A percentile compares a stretch with the other conserved stretches of the same genome.
Evolutionary conservation across 192 early-diverging fungal genomes (phyloP).

Genomic region (Dissophora globulifera): DNA sequence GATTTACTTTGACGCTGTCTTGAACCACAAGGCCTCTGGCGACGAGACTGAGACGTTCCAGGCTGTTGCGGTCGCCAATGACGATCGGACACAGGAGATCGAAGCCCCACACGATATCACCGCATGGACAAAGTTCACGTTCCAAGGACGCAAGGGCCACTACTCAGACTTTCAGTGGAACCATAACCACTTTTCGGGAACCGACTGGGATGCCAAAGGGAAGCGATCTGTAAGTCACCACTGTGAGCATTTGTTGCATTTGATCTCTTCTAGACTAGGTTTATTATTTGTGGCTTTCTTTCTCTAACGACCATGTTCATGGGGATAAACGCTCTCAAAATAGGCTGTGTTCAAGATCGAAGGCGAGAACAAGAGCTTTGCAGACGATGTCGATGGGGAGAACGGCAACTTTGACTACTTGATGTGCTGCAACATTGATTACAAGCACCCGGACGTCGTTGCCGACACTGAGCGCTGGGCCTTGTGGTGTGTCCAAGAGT

Average conservation of each 20-base stretch:
- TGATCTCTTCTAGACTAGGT: not conserved
- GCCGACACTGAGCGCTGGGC: slow-evolving; percentile 36
- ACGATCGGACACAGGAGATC: slow-evolving; percentile 55
- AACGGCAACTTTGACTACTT: slow-evolving; percentile 63
- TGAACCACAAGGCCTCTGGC: slow-evolving; percentile 59
- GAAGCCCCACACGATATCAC: slow-evolving; percentile 48
- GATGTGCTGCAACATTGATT: slow-evolving; percentile 57
- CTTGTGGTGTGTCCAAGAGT: slow-evolving; percentile 23
- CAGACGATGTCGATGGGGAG: slow-evolving; percentile 58
- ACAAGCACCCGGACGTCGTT: slow-evolving; percentile 35
- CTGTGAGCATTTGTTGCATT: no score
- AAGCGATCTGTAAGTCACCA: slow-evolving; percentile 29
- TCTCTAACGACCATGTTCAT: not conserved
- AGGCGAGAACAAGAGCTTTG: slow-evolving; percentile 59
- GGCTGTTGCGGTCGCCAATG: slow-evolving; percentile 49
- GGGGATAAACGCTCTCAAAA: no score
- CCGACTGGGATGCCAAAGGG: slow-evolving; percentile 58
- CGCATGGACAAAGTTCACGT: slow-evolving; percentile 57
- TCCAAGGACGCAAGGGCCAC: slow-evolving; percentile 51
- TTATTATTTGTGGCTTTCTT: not conserved
- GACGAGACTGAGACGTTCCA: slow-evolving; percentile 58
- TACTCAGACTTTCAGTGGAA: slow-evolving; percentile 57
- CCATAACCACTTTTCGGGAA: slow-evolving; percentile 55
- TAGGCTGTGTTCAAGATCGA: slow-evolving; percentile 56
- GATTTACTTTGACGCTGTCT: slow-evolving; percentile 57